These are phyloP conservation scores for Citrus mangshanensis DNA, from an alignment of 345 rosid genomes.

Conservation along the genomic window DNA sequence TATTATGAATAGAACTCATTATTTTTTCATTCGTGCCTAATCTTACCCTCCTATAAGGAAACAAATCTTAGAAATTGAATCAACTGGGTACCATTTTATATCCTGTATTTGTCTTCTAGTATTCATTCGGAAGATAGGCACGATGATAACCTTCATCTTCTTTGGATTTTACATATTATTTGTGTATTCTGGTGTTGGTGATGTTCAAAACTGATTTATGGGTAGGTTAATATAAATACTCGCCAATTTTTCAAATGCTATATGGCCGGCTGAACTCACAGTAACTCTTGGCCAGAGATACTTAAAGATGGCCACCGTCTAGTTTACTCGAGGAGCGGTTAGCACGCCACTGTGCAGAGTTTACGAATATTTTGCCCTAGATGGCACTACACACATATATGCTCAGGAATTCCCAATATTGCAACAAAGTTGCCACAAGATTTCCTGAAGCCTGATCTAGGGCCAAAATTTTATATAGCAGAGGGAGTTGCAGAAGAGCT, in stretches of 20 bases:
- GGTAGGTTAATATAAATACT: slow-evolving; percentile 49
- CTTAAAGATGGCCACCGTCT: slow-evolving; percentile 57
- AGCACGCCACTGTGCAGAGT: slow-evolving; percentile 49
- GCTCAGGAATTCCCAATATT: slow-evolving; percentile 38
- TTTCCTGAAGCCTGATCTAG: slow-evolving; percentile 47
- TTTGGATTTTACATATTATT: background rate
- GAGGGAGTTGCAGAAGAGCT: slow-evolving; percentile 50
- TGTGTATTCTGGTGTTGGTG: background rate
- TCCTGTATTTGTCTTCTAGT: background rate
- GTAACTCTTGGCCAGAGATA: slow-evolving; percentile 5
- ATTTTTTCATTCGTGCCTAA: too few species aligned
- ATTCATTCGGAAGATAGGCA: too few species aligned
- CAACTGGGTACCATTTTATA: background rate
- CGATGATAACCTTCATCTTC: too few species aligned
- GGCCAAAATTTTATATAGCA: slow-evolving; percentile 54
- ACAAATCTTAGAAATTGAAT: background rate
- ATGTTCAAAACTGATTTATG: background rate
- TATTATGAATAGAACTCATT: too few species aligned
- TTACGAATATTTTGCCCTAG: slow-evolving; percentile 37
- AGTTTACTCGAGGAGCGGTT: slow-evolving; percentile 35
- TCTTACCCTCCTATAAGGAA: too few species aligned
- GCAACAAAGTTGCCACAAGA: slow-evolving; percentile 32
- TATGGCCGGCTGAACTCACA: slow-evolving; percentile 17
- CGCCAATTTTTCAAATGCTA: slow-evolving; percentile 47
- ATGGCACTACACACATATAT: slow-evolving; percentile 46